These are phyloP conservation scores for Psilocybe cubensis DNA, from an alignment of 768 basidiomycete species.

Conservation along the genomic window DNA sequence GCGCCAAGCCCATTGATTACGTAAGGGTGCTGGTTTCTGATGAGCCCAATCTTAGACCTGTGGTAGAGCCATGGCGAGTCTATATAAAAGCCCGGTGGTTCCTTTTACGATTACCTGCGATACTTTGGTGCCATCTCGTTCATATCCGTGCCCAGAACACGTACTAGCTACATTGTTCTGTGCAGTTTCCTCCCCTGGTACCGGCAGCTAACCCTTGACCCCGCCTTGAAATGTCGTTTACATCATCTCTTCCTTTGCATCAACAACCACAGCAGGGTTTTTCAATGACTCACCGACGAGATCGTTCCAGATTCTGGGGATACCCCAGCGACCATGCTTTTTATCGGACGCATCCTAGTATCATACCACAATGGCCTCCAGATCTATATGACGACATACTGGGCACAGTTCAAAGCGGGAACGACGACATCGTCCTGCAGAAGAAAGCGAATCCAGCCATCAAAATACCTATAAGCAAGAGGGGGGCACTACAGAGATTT, in stretches of 20 bases:
- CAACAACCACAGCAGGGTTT: background rate
- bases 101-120: background rate
- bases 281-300: background rate
- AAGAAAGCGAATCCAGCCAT: background rate
- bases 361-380: background rate
- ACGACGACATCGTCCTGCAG: background rate
- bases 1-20: no score
- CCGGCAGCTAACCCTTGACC: background rate
- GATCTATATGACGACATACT: background rate
- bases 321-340: constrained; percentile 2
- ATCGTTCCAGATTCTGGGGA: constrained; percentile 1
- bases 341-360: background rate
- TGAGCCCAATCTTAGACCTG: no score
- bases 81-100: background rate
- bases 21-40: no score
- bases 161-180: no score
- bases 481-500: constrained; percentile 21
- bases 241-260: background rate
- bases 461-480: background rate
- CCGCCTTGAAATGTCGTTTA: background rate
- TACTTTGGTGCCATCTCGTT: no score
- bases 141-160: no score
- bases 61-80: no score
- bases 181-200: no score
- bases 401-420: constrained; percentile 1